Evolutionary conservation across 305 asterid genomes (phyloP).

Genomic region (Fraxinus xanthoxyloides): DNA sequence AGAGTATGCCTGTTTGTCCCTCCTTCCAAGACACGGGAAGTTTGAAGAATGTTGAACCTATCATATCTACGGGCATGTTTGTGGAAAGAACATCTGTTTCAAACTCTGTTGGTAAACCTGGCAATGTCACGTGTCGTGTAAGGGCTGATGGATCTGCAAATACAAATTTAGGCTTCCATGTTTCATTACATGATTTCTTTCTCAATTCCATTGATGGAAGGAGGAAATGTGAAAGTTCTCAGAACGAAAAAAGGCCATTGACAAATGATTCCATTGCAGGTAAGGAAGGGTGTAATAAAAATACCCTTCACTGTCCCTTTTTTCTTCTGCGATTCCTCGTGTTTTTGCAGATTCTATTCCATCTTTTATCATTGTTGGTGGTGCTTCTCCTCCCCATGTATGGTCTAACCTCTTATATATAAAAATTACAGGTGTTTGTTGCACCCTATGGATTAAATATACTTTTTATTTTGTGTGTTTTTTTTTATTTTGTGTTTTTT

Average conservation of each 20-base stretch:
- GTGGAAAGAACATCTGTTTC: slow-evolving; percentile 24
- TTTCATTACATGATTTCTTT: slow-evolving; percentile 31
- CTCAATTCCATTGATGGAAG: slow-evolving; percentile 4
- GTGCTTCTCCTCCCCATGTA: background rate
- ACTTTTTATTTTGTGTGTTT: background rate
- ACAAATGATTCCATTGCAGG: slow-evolving; percentile 36
- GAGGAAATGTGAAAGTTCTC: background rate
- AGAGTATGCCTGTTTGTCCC: slow-evolving; percentile 19
- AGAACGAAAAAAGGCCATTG: slow-evolving; percentile 31
- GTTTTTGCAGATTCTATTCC: slow-evolving; percentile 17
- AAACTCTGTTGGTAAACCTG: slow-evolving; percentile 1
- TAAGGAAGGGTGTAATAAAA: slow-evolving; percentile 22
- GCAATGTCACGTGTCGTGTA: background rate
- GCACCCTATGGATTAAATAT: background rate
- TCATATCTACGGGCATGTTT: slow-evolving; percentile 13
- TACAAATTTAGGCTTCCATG: slow-evolving; percentile 26
- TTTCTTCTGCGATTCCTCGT: background rate
- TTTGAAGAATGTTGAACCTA: slow-evolving; percentile 20
- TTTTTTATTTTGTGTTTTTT: too few species aligned
- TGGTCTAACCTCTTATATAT: background rate
- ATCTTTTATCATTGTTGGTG: background rate
- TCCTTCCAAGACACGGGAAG: slow-evolving; percentile 7
- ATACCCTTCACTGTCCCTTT: background rate
- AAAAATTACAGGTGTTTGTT: background rate
- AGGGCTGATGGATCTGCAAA: slow-evolving; percentile 19